These are phyloP conservation scores for Aspergillus ruber DNA, from an alignment of 2,329 filamentous ascomycete species.

Conservation along the genomic window DNA sequence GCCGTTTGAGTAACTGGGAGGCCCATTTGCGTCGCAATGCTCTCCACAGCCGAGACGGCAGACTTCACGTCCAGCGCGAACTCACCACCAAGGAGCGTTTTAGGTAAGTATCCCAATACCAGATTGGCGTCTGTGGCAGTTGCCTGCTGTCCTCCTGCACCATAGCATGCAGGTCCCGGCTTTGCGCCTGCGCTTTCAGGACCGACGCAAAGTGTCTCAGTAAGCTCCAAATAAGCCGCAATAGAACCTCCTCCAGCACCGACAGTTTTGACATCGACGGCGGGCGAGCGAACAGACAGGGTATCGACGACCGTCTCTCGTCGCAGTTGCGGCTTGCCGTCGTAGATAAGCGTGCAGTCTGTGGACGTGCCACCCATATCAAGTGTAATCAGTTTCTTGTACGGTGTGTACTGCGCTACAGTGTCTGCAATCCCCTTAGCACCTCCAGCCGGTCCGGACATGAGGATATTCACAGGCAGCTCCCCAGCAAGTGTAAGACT, in stretches of 20 bases:
- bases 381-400: conserved; percentile 45
- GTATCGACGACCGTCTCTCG: conserved; percentile 42
- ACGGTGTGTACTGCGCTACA: conserved; percentile 40
- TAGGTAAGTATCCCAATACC: conserved; percentile 43
- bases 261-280: conserved; percentile 45
- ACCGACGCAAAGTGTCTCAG: conserved; percentile 44
- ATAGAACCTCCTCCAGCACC: conserved; percentile 48
- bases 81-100: conserved; percentile 41
- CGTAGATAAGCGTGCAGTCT: conserved; percentile 42
- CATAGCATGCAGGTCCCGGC: conserved; percentile 47
- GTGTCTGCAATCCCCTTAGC: conserved; percentile 44
- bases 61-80: conserved; percentile 41
- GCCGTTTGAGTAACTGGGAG: conserved; percentile 38
- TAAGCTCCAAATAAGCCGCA: conserved; percentile 43
- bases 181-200: conserved; percentile 46
- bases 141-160: conserved; percentile 40
- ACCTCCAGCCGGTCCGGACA: conserved; percentile 48
- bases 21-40: conserved; percentile 43
- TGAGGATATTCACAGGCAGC: conserved; percentile 44
- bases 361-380: conserved; percentile 49
- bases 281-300: conserved; percentile 42
- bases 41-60: conserved; percentile 37
- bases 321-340: conserved; percentile 39
- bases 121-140: conserved; percentile 48
- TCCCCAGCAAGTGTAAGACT: conserved; percentile 41